These are phyloP conservation scores for Apiotrichum montevideense DNA, from an alignment of 1,284 basidiomycete genomes.

Conservation along the genomic window DNA sequence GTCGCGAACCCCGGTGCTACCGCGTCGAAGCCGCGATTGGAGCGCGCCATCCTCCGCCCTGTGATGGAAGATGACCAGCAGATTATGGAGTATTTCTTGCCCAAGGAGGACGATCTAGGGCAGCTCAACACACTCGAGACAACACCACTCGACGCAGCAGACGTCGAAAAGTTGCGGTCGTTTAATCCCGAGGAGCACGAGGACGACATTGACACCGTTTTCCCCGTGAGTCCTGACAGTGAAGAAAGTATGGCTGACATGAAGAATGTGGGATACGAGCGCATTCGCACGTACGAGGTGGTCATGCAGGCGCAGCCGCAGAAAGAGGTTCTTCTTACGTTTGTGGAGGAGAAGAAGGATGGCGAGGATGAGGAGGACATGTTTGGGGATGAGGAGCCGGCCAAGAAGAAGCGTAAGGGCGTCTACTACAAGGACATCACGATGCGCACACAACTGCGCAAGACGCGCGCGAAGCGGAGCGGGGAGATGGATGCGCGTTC, in stretches of 20 bases:
- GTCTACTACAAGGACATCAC: conserved; percentile 83
- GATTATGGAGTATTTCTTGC: conserved; percentile 82
- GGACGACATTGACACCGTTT: conserved; percentile 27
- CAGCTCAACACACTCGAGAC: conserved; percentile 22
- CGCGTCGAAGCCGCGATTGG: conserved; percentile 52
- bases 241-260: no score
- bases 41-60: conserved; percentile 77
- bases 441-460: conserved; percentile 76
- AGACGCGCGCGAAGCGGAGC: conserved; percentile 54
- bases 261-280: conserved; percentile 33
- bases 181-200: conserved; percentile 6
- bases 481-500: conserved; percentile 18
- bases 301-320: conserved; percentile 20
- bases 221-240: conserved; percentile 21
- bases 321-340: conserved; percentile 73
- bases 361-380: conserved; percentile 8
- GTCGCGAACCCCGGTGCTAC: conserved; percentile 61
- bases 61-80: conserved; percentile 73
- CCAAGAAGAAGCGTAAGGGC: conserved; percentile 52
- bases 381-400: conserved; percentile 11
- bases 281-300: conserved; percentile 43
- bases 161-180: conserved; percentile 7
- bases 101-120: conserved; percentile 61
- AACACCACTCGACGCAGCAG: conserved; percentile 21
- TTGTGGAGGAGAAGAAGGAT: conserved; percentile 52